These are phyloP conservation scores for Coleophoma cylindrospora DNA, from an alignment of 2,329 filamentous ascomycete genomes.

Conservation along the genomic window DNA sequence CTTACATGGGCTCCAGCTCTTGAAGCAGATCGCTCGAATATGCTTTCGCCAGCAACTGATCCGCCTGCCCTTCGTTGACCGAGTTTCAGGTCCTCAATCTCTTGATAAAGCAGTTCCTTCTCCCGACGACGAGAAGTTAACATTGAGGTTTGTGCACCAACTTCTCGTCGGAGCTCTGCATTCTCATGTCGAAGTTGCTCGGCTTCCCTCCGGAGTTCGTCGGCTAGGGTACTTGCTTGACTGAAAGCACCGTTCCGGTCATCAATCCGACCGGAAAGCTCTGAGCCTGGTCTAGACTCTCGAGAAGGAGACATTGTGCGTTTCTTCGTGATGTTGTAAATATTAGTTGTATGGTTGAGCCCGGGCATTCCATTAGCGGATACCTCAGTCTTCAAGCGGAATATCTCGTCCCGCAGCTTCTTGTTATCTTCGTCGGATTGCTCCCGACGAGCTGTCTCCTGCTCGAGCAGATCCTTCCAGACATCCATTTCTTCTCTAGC, in stretches of 20 bases:
- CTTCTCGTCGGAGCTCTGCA: slow-evolving; percentile 83
- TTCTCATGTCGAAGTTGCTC: slow-evolving; percentile 88
- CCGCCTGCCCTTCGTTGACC: slow-evolving; percentile 68
- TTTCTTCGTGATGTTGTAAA: slow-evolving; percentile 60
- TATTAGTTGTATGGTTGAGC: slow-evolving; percentile 58
- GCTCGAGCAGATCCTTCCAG: slow-evolving; percentile 91
- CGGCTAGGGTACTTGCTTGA: slow-evolving; percentile 62
- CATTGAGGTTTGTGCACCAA: slow-evolving; percentile 96
- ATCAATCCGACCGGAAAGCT: slow-evolving; percentile 38
- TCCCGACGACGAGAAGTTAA: slow-evolving; percentile 92
- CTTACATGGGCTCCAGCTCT: slow-evolving; percentile 60
- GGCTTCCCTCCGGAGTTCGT: slow-evolving; percentile 65
- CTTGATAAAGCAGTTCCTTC: slow-evolving; percentile 89
- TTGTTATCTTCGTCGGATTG: slow-evolving; percentile 87
- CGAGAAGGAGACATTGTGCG: slow-evolving; percentile 36
- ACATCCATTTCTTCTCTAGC: slow-evolving; percentile 69
- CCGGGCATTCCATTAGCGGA: slow-evolving; percentile 26
- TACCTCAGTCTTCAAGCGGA: slow-evolving; percentile 60
- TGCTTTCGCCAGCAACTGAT: slow-evolving; percentile 73
- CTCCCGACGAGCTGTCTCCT: slow-evolving; percentile 83
- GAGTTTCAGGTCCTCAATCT: slow-evolving; percentile 95
- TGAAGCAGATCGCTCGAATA: slow-evolving; percentile 91
- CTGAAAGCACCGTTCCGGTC: slow-evolving; percentile 48
- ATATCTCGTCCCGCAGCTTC: slow-evolving; percentile 76
- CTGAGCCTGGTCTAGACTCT: slow-evolving; percentile 37